Evolutionary conservation across 768 basidiomycete genomes (phyloP).

Genomic region (Tephrocybe sp.): DNA sequence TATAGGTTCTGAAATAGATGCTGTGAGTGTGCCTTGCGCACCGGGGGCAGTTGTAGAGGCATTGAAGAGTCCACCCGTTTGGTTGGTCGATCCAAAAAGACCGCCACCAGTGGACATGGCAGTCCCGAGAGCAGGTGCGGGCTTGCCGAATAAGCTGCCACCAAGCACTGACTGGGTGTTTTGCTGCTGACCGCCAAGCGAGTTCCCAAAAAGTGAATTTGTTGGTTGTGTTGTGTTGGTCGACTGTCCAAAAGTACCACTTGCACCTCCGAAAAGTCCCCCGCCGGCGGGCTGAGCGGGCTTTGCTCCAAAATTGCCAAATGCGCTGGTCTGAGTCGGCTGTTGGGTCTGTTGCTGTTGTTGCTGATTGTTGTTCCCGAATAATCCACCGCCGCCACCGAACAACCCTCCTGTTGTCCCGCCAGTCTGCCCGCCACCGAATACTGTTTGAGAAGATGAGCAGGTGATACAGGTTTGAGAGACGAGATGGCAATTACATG

Average conservation of each 20-base stretch:
- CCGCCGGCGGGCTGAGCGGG: slow-evolving; percentile 33
- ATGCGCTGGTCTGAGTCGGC: slow-evolving; percentile 26
- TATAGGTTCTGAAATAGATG: slow-evolving; percentile 88
- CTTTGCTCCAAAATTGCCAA: slow-evolving; percentile 46
- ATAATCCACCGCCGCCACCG: slow-evolving; percentile 30
- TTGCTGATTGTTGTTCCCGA: slow-evolving; percentile 25
- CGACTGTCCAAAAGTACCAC: slow-evolving; percentile 34
- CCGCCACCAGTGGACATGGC: slow-evolving; percentile 41
- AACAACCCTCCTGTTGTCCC: slow-evolving; percentile 33
- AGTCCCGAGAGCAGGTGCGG: slow-evolving; percentile 46
- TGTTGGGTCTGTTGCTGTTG: slow-evolving; percentile 33
- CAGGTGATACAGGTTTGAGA: slow-evolving; percentile 29
- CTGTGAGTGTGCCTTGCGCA: slow-evolving; percentile 64
- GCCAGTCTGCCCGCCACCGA: slow-evolving; percentile 23
- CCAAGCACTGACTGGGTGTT: slow-evolving; percentile 42
- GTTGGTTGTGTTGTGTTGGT: slow-evolving; percentile 28
- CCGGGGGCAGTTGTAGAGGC: slow-evolving; percentile 42
- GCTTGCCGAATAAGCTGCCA: slow-evolving; percentile 47
- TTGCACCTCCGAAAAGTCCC: slow-evolving; percentile 36
- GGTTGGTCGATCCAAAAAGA: slow-evolving; percentile 42
- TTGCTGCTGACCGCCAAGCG: slow-evolving; percentile 46
- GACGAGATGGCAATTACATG: slow-evolving; percentile 27
- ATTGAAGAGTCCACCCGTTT: slow-evolving; percentile 33
- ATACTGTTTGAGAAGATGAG: background rate
- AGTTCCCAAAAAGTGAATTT: slow-evolving; percentile 49